Base-by-base conservation (phyloP, 2,329 filamentous ascomycete genomes). In the Diatrype stigma region DNA sequence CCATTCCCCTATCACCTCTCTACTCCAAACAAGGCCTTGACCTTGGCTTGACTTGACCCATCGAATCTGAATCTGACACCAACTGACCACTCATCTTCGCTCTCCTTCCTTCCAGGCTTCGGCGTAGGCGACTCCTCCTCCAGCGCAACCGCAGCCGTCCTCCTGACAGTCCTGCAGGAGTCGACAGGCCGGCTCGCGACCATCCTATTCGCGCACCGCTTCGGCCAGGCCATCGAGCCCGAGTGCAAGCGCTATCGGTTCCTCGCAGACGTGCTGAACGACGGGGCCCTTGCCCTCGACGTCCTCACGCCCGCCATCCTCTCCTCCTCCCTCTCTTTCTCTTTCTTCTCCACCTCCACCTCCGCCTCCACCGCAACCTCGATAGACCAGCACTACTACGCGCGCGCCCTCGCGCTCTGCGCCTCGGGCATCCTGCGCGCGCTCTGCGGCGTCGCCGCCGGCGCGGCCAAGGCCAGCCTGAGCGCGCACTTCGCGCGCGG, bases 231-330 rank as follows among this genome's bases (percentile, higher is more conserved):
- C 30, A 86, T 96, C 45, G 90, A 95, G 67, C 89, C 90, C 2
- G 91, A 96, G 66, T 93, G 89, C 73, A 96, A 96, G 68, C 86
- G 82, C 68, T 96, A 92, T 70, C 86, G 91, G 16, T 86, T 96
- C 46, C 81, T 92, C 2, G 91, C 91, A 3, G 91, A 96, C 65
- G 74, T 96, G 19, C 87, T 96, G 73, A 96, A 96, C 69, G 91
- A 96, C 66, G 77, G 84, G 8, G 89, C 89, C 14, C 89, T 96
- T 75, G 76, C 96, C 49, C 78, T 96, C n/a, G 90, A 96, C 65
- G 85, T 91, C 53, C 75, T 93, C 37, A 90, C 87, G 3, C 91
- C 91, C 0, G 81, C 81, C 16, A 6, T 37, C 34, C n/a, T 37
- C 34, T 37, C 34, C 34, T 37, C 16, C 12, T 37, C 34, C 14